Evolutionary conservation across 306 rosid genomes (phyloP).

Genomic region (Prunus fruticosa): DNA sequence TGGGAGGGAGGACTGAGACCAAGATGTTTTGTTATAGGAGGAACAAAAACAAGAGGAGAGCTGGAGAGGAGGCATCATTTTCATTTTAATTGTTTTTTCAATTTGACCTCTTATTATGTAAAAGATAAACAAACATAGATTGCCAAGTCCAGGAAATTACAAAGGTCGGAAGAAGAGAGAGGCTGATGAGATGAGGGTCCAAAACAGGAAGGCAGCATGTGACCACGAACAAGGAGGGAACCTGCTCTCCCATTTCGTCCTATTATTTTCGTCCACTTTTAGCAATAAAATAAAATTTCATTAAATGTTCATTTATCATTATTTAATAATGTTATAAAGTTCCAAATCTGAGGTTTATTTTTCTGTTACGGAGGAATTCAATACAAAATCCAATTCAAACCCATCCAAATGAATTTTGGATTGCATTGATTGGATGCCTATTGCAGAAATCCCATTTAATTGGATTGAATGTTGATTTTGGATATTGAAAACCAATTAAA

Average conservation of each 20-base stretch:
- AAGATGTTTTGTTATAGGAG: neutral
- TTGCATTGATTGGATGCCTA: too few relatives aligned
- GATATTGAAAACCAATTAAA: too few relatives aligned
- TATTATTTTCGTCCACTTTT: neutral
- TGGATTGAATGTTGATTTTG: too few relatives aligned
- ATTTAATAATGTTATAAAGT: neutral
- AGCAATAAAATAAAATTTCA: neutral
- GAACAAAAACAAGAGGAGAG: too few relatives aligned
- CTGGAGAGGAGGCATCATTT: too few relatives aligned
- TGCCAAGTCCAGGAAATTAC: too few relatives aligned
- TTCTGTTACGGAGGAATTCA: neutral
- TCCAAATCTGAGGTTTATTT: constrained; percentile 1
- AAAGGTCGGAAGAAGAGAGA: constrained; percentile 6
- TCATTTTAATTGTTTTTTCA: too few relatives aligned
- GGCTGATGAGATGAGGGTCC: constrained; percentile 32
- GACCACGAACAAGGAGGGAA: constrained; percentile 47
- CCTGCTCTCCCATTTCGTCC: constrained; percentile 34
- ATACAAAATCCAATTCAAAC: neutral
- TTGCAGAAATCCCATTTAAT: too few relatives aligned
- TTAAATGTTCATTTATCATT: neutral
- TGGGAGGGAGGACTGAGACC: neutral
- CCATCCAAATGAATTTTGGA: too few relatives aligned
- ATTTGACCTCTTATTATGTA: too few relatives aligned
- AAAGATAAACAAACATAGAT: too few relatives aligned
- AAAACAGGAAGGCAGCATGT: constrained; percentile 41